phyloP scores from a whole-genome alignment of 805 yeast species.

The Barnettozyma botsteinii region DNA sequence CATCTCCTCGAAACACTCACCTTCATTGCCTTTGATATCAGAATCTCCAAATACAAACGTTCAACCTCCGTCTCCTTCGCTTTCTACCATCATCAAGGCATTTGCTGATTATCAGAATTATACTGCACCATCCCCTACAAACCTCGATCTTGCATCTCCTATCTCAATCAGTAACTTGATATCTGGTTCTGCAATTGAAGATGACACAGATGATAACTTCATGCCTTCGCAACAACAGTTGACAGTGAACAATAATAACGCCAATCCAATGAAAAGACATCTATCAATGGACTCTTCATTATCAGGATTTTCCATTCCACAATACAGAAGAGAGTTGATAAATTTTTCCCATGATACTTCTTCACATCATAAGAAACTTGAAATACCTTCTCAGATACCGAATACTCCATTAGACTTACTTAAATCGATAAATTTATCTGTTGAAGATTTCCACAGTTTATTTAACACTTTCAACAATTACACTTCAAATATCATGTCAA shows the following conservation, averaged over 20 bases:
- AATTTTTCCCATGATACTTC: conserved; percentile 9
- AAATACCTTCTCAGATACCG: not conserved
- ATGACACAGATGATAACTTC: conserved; percentile 9
- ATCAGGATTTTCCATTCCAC: conserved; percentile 17
- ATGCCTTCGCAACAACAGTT: not conserved
- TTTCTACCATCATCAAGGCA: conserved; percentile 19
- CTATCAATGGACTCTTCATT: conserved; percentile 16
- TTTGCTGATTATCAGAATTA: conserved; percentile 22
- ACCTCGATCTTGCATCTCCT: conserved; percentile 14
- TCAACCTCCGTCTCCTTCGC: conserved; percentile 14
- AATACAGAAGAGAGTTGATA: conserved; percentile 19
- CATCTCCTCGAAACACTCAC: not conserved
- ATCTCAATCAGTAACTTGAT: conserved; percentile 4
- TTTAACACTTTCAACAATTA: conserved; percentile 36
- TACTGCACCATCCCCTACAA: conserved; percentile 17
- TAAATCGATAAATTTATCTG: not conserved
- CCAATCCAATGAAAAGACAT: conserved; percentile 9
- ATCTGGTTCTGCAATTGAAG: conserved; percentile 9
- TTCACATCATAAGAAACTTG: not conserved
- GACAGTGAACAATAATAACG: not conserved
- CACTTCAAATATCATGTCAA: conserved; percentile 52
- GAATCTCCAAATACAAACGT: not conserved
- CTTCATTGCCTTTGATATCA: not conserved
- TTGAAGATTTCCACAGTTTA: conserved; percentile 19
- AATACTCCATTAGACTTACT: not conserved